Conservation (phyloP, 202 grass and related monocot species). For the Bolboschoenoplectus hybrid region DNA sequence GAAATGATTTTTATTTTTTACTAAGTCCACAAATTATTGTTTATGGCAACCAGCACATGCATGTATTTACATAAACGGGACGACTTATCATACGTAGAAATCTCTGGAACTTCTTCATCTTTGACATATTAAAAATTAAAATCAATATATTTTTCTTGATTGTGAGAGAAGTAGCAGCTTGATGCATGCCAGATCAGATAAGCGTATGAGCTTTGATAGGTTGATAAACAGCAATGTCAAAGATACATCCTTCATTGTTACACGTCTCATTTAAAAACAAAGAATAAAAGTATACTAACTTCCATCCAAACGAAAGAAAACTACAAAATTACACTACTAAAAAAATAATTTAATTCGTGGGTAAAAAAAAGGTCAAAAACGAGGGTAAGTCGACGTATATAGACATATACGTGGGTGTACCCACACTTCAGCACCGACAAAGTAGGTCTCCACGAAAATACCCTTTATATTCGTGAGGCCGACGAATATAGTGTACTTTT, state of each 20-base stretch:
- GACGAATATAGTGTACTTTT: no score
- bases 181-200: not conserved
- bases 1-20: not conserved
- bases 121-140: not conserved
- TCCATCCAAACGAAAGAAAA: not conserved
- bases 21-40: no score
- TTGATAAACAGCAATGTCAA: constrained; percentile 25
- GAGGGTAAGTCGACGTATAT: no score
- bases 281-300: not conserved
- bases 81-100: not conserved
- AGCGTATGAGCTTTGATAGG: constrained; percentile 21
- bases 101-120: not conserved
- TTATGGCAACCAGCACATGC: not conserved
- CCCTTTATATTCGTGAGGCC: no score
- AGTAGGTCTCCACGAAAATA: no score
- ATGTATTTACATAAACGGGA: not conserved
- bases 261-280: not conserved
- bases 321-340: no score
- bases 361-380: no score
- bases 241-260: not conserved
- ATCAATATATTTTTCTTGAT: not conserved
- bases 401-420: no score
- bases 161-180: not conserved
- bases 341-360: no score
- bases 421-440: no score